Base-by-base conservation (phyloP, 2,329 filamentous ascomycete genomes). In the Pseudogymnoascus verrucosus region DNA sequence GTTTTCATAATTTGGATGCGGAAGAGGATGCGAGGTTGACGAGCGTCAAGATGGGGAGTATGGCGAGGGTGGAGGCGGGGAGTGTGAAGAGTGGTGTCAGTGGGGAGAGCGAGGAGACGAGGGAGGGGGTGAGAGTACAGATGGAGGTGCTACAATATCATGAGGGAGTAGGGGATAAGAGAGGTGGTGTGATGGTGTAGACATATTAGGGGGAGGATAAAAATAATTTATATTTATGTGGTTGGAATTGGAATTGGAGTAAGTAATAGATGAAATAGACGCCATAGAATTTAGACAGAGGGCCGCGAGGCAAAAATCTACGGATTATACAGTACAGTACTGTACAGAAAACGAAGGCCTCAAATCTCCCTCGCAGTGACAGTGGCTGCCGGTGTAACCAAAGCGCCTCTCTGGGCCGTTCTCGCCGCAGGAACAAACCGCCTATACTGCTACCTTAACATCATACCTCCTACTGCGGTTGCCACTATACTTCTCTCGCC, bases 71-170 rank as follows among this genome's bases (percentile, higher is more conserved):
- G 7, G 59, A 40, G 21, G 59, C 59, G 21, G 59, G 59, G 19
- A 40, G 36, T 26, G 10, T 42, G 34, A 61, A n/a, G 59, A 61
- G 59, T 31, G 59, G 59, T 26, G 21, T 61, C 40, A 39, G 34
- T 42, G 59, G 59, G 10, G 51, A 21, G 16, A 57, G 39, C 19
- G 59, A 61, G 19, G 59, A 61, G 19, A 61, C 39, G 8, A 40
- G 39, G 26, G 59, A 42, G 31, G 59, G 59, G 6, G 59, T 61
- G 14, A 61, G 59, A 10, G 59, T 61, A 10, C 34, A 61, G 36
- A 61, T 23, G 19, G 59, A 61, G 39, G 59, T 61, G n/a, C 7
- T 61, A 14, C 59, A 61, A 11, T 61, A 57, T 34, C 51, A 57
- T 34, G 51, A 57, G 51, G 51, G 51, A 5, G 8, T 12, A 2